Evolutionary conservation across 2,329 filamentous ascomycete species (phyloP).

Genomic region (Trichothecium roseum): DNA sequence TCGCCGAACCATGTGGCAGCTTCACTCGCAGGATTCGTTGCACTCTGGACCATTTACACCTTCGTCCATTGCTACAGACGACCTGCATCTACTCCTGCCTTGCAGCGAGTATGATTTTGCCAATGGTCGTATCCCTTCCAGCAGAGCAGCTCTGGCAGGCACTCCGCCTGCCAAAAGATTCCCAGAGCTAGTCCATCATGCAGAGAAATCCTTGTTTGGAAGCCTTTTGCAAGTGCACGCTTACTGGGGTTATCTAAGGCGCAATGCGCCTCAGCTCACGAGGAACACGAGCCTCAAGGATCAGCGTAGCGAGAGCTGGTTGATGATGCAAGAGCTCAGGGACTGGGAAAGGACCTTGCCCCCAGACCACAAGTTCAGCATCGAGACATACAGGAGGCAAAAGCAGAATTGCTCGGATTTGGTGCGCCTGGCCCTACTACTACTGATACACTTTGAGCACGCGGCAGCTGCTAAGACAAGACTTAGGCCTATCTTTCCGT

Average conservation of each 20-base stretch:
- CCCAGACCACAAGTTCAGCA: constrained; percentile 35
- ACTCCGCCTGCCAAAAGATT: constrained; percentile 38
- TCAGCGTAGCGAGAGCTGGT: constrained; percentile 33
- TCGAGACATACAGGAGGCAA: constrained; percentile 29
- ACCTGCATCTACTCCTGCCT: constrained; percentile 44
- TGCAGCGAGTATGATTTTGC: constrained; percentile 42
- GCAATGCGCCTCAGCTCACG: constrained; percentile 34
- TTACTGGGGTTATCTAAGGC: constrained; percentile 41
- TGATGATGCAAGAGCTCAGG: constrained; percentile 28
- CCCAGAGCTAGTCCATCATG: constrained; percentile 29
- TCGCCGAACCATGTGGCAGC: constrained; percentile 47
- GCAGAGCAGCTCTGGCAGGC: constrained; percentile 41
- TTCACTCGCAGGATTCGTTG: constrained; percentile 48
- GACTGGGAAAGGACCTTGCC: constrained; percentile 40
- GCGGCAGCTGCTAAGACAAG: constrained; percentile 3
- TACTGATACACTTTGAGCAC: too few species aligned
- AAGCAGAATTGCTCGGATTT: constrained; percentile 38
- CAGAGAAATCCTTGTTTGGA: constrained; percentile 41
- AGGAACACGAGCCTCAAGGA: constrained; percentile 36
- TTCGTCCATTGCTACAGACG: constrained; percentile 37
- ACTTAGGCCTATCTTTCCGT: constrained; percentile 41
- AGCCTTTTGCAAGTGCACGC: constrained; percentile 44
- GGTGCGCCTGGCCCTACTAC: constrained; percentile 20
- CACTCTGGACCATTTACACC: constrained; percentile 42
- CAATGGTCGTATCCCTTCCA: constrained; percentile 32